A percentile compares a stretch with the other conserved stretches of the same genome.
Evolutionary conservation across 345 rosid species (phyloP).

Genomic region (Eucalyptus albens): DNA sequence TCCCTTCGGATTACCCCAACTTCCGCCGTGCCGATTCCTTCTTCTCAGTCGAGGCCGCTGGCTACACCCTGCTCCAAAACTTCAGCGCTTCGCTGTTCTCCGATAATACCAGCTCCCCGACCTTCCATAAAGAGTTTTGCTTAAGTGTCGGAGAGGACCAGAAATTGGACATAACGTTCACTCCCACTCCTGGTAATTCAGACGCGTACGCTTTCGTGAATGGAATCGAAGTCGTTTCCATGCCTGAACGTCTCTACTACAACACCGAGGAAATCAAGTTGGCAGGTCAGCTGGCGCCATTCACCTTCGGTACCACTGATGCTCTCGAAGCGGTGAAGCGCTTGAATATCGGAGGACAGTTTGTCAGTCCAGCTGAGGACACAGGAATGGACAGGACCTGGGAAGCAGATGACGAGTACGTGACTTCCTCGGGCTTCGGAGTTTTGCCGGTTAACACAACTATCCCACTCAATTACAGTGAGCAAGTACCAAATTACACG

Average conservation of each 20-base stretch:
- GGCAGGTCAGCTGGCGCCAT: accelerated
- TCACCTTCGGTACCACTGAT: accelerated
- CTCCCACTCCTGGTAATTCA: not conserved
- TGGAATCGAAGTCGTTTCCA: slow-evolving; percentile 27
- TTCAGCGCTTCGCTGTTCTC: not conserved
- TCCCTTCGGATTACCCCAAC: not conserved
- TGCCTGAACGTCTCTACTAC: slow-evolving; percentile 12
- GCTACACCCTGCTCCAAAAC: slow-evolving; percentile 2
- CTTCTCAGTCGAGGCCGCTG: slow-evolving; percentile 8
- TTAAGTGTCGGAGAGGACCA: not conserved
- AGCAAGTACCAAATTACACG: too few species aligned
- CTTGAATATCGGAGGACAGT: too few species aligned
- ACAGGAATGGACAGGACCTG: too few species aligned
- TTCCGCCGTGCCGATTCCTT: not conserved
- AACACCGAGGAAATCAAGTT: not conserved
- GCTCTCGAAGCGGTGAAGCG: not conserved
- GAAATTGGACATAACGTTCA: slow-evolving; percentile 1
- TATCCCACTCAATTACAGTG: too few species aligned
- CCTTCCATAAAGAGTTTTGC: slow-evolving; percentile 6
- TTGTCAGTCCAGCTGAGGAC: accelerated
- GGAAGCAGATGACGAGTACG: too few species aligned
- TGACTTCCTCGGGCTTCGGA: too few species aligned
- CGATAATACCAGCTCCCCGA: too few species aligned
- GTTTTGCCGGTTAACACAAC: too few species aligned
- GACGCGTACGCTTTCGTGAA: slow-evolving; percentile 18